Percentiles rank a stretch among this genome's conserved stretches.
Conservation (phyloP, 2,329 filamentous ascomycete genomes). For the Paecilomyces variotii region DNA sequence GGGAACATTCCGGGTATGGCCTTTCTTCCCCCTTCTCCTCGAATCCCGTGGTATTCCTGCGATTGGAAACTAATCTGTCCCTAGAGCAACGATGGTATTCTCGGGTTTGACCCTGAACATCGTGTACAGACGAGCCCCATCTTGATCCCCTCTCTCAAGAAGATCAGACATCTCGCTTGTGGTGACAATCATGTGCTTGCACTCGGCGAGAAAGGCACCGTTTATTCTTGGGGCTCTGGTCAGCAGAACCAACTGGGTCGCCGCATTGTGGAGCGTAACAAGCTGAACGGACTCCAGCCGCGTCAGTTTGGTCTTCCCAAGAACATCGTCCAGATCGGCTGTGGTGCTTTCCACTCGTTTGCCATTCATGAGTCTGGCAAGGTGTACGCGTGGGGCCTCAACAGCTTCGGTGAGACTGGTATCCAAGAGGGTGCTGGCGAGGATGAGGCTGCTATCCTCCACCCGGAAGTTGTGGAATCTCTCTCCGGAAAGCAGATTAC, state of each 20-base stretch:
- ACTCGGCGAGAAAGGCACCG: constrained; percentile 50
- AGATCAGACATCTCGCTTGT: constrained; percentile 46
- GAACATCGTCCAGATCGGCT: constrained; percentile 53
- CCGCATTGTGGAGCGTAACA: constrained; percentile 52
- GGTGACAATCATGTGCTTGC: constrained; percentile 52
- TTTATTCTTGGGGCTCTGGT: constrained; percentile 58
- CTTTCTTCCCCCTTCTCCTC: not conserved
- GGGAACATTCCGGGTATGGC: constrained; percentile 53
- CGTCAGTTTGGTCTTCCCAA: constrained; percentile 51
- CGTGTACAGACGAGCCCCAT: constrained; percentile 38
- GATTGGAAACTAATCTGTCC: not conserved
- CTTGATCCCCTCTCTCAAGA: constrained; percentile 46
- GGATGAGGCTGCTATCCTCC: constrained; percentile 63
- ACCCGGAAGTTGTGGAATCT: constrained; percentile 58
- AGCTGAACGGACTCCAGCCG: constrained; percentile 47
- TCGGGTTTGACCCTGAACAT: constrained; percentile 46
- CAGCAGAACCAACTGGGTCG: constrained; percentile 64
- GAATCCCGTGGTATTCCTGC: not conserved
- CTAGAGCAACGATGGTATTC: constrained; percentile 55
- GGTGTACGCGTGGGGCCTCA: constrained; percentile 77
- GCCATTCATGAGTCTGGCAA: constrained; percentile 60
- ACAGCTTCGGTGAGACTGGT: constrained; percentile 78
- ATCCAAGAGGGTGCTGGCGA: constrained; percentile 56
- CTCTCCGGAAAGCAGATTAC: constrained; percentile 58
- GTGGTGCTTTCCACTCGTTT: constrained; percentile 76